phyloP scores from a whole-genome alignment of 169 alveolate species.

The Theileria orientalis region DNA sequence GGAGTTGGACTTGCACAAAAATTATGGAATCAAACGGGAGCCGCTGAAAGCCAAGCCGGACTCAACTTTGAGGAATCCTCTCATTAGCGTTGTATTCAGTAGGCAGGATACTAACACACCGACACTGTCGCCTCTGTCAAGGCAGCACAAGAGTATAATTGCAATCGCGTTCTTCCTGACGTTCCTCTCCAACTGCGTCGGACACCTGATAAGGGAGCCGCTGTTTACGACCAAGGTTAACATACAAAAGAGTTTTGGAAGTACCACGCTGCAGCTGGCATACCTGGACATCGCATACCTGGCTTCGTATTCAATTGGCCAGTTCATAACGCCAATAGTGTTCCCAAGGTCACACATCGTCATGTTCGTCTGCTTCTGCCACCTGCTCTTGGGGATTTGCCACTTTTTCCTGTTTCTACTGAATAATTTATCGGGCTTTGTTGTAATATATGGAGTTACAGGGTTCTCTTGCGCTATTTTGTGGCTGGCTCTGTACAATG shows the following conservation, averaged over 20 bases:
- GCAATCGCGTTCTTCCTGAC: constrained; percentile 26
- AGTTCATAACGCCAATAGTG: constrained; percentile 41
- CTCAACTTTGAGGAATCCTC: too few relatives aligned
- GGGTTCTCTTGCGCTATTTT: constrained; percentile 48
- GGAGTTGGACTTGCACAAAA: too few relatives aligned
- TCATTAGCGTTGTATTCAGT: too few relatives aligned
- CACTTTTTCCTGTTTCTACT: constrained; percentile 17
- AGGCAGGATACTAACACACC: too few relatives aligned
- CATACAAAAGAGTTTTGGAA: constrained; percentile 26
- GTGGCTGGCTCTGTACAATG: constrained; percentile 39
- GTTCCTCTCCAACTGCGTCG: constrained; percentile 39
- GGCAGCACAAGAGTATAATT: neutral
- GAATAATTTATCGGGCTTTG: constrained; percentile 5
- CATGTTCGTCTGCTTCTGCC: constrained; percentile 21
- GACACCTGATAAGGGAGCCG: constrained; percentile 56
- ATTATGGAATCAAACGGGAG: too few relatives aligned
- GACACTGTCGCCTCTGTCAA: neutral
- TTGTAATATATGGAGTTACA: constrained; percentile 32
- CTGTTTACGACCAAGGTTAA: constrained; percentile 51
- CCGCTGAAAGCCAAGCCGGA: too few relatives aligned
- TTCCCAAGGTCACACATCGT: constrained; percentile 16
- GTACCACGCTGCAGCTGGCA: constrained; percentile 35
- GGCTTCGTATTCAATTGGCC: constrained; percentile 36
- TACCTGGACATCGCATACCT: constrained; percentile 48
- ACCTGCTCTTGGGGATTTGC: constrained; percentile 33